These are phyloP conservation scores for Lunularia cruciata DNA, from an alignment of 225 moss, liverwort and hornwort species.

Conservation along the genomic window DNA sequence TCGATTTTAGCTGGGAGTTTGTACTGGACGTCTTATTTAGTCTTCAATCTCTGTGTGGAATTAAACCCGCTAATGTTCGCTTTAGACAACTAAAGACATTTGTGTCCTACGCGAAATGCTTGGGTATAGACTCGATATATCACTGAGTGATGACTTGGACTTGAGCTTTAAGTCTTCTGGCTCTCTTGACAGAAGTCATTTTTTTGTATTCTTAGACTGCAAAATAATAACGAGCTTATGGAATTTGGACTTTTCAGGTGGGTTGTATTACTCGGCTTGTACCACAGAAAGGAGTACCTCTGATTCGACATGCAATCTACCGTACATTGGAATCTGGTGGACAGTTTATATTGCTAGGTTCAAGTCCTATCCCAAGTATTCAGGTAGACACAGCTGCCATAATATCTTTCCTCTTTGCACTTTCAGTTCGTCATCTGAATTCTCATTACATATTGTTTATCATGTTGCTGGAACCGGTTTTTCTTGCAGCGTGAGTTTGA, in stretches of 20 bases:
- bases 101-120: too few relatives aligned
- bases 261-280: constrained; percentile 95
- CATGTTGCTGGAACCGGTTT: constrained; percentile 3
- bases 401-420: background rate
- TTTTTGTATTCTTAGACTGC: too few relatives aligned
- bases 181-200: too few relatives aligned
- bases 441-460: background rate
- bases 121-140: too few relatives aligned
- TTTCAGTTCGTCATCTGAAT: background rate
- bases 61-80: too few relatives aligned
- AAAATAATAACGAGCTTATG: too few relatives aligned
- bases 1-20: too few relatives aligned
- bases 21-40: too few relatives aligned
- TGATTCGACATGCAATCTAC: constrained; percentile 89
- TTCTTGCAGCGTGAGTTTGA: constrained; percentile 78
- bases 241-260: constrained; percentile 57
- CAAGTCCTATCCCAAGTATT: constrained; percentile 82
- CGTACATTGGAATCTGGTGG: constrained; percentile 88
- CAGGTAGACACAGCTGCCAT: constrained; percentile 52
- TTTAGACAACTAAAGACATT: too few relatives aligned
- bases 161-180: too few relatives aligned
- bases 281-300: constrained; percentile 93
- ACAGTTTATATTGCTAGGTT: constrained; percentile 89
- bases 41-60: too few relatives aligned
- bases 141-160: too few relatives aligned